Base-by-base conservation (phyloP, 208 protist genomes). In the Crithidia fasciculata region DNA sequence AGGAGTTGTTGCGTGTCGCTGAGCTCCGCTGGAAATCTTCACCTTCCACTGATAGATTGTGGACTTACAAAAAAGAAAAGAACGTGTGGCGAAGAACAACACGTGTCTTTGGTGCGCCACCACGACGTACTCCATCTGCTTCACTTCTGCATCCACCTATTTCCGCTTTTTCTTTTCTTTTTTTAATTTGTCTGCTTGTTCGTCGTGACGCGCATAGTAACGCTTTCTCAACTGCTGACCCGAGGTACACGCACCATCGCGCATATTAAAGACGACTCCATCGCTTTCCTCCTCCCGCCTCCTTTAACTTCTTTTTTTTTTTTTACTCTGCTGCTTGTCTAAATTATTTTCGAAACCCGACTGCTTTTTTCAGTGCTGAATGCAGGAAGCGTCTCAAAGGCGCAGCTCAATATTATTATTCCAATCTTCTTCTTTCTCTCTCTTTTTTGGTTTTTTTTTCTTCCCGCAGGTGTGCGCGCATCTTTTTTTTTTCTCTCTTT, bases 401-500 rank as follows among this genome's bases (percentile, higher is more conserved):
- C 28, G 28, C 28, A 28, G 28, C 28, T 28, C 28, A 28, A 28
- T 2, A 28, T 2, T 58, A 16, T 0, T 58, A 40, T 39, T 28
- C 3, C n/a, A 8, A 28, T 58, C 3, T 58, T 58, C 54, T 58
- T 8, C 54, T 58, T 39, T 0, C 19, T 58, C 54, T 39, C 6
- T 1, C 2, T 58, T 4, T 58, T 58, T 6, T 1, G 0, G 1
- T 55, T 19, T 19, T 55, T 2, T 55, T 19, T 16, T 55, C 16
- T 55, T 5, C 7, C 2, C 5, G 13, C 40, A 15, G 6, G 9
- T n/a, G 28, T 28, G 16, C 5, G 12, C 62, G 10, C 45, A 59
- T 39, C 15, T 64, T 59, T 59, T 43, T 62, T 71, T 56, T 40
- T 58, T 71, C 41, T 54, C 39, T 75, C 39, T 36, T 60, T 55